A percentile compares a stretch with the other conserved stretches of the same genome.
Conservation (phyloP, 2,329 filamentous ascomycete species). For the Mycosphaerella sp. region DNA sequence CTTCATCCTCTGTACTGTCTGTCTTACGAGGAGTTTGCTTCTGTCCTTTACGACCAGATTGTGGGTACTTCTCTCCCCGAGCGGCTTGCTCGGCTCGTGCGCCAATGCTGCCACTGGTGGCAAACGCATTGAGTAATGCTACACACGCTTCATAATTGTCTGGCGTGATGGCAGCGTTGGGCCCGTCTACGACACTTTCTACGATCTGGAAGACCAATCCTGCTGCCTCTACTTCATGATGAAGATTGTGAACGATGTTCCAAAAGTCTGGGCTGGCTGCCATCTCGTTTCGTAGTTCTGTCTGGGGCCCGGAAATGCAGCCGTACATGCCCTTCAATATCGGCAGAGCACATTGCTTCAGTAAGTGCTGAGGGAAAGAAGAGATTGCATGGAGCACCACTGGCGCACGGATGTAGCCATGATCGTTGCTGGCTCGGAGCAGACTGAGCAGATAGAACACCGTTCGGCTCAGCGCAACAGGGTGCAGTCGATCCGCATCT, state of each 20-base stretch:
- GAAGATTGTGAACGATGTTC: constrained; percentile 73
- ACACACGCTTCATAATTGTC: constrained; percentile 94
- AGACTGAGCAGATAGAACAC: constrained; percentile 81
- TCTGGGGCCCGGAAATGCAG: constrained; percentile 66
- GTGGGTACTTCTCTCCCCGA: constrained; percentile 40
- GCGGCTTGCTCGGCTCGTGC: constrained; percentile 57
- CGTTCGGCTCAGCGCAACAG: constrained; percentile 73
- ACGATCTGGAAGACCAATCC: constrained; percentile 80
- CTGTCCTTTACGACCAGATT: constrained; percentile 38
- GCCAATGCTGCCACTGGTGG: constrained; percentile 69
- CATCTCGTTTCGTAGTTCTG: constrained; percentile 78
- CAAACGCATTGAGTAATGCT: constrained; percentile 79
- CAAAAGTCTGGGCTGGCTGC: constrained; percentile 97
- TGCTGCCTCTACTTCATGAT: constrained; percentile 57
- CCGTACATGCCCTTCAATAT: constrained; percentile 71
- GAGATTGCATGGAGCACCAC: constrained; percentile 89
- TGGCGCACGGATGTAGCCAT: constrained; percentile 85
- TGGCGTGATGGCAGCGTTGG: constrained; percentile 77
- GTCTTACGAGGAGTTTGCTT: constrained; percentile 31
- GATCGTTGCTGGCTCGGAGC: constrained; percentile 77
- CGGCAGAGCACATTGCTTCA: constrained; percentile 68
- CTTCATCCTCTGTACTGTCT: constrained; percentile 21
- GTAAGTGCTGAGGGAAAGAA: constrained; percentile 68
- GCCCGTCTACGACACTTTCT: constrained; percentile 64
- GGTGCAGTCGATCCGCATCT: constrained; percentile 71